Conservation (phyloP, 2,329 filamentous ascomycete species). For the Periconia sp. region DNA sequence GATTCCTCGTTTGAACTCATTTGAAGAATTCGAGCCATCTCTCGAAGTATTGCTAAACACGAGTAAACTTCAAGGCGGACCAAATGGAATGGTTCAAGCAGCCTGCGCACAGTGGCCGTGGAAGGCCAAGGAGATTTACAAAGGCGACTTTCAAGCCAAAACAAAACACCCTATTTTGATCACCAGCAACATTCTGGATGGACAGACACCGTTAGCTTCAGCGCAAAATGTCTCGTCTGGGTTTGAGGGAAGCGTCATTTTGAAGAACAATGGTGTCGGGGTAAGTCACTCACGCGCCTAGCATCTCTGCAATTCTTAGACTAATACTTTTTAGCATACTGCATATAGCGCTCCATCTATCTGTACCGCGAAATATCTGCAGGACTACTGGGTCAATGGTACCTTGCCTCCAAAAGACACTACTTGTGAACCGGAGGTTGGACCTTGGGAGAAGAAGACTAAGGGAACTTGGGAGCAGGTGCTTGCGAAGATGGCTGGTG, state of each 20-base stretch:
- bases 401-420: too few species aligned
- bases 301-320: too few species aligned
- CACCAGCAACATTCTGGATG: conserved; percentile 1
- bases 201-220: neutral
- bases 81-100: neutral
- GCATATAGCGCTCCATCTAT: too few species aligned
- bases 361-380: neutral
- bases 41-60: neutral
- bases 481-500: too few species aligned
- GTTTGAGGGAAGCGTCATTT: conserved; percentile 7
- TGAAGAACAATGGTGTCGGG: conserved; percentile 7
- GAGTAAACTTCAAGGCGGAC: conserved; percentile 9
- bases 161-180: conserved; percentile 16
- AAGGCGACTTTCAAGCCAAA: conserved; percentile 8
- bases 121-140: conserved; percentile 13
- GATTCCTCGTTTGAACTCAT: conserved; percentile 1
- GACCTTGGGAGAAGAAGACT: too few species aligned
- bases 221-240: conserved; percentile 2
- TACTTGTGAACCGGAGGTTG: too few species aligned
- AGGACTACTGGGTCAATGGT: neutral
- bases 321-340: too few species aligned
- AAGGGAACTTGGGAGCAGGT: too few species aligned
- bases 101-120: conserved; percentile 12
- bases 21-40: conserved; percentile 2
- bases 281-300: too few species aligned